Base-by-base conservation (phyloP, 2,329 filamentous ascomycete species). In the Colletotrichum orchidophilum region DNA sequence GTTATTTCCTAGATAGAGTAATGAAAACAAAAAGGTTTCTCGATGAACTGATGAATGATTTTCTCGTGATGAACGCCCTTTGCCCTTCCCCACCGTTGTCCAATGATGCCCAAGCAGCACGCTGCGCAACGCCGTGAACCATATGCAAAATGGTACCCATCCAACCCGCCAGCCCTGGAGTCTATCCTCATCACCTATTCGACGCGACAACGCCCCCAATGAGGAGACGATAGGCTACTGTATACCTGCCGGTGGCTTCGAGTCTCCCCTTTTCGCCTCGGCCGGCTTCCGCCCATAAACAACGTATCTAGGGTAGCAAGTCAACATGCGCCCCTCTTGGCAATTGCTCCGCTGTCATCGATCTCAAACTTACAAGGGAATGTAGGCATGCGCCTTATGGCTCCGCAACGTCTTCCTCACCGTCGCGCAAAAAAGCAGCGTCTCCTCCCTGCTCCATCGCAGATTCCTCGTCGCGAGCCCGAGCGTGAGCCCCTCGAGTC, bases 391-490 rank as follows among this genome's bases (percentile, higher is more conserved):
- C n/a, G 76, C 73, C 11, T 60, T 74, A n/a, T 50, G 60, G 31
- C 76, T 73, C 59, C 66, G 72, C 46, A 79, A 60, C 24, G 77
- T 75, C 54, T 73, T 74, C 31, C 75, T 74, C 3, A 77, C 77
- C 6, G 70, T 42, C 1, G 74, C 73, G 54, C 75, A 74, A 18
- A 79, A 78, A 57, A 74, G 68, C 39, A 70, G 27, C 63, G 77
- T 76, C 65, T 81, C 77, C 24, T 80, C 78, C 12, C 74, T 62
- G n/a, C 60, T 76, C 81, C 81, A 83, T 6, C 78, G 78, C 26
- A 83, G 73, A 46, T 77, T 78, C 15, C 80, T 76, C 6, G 82
- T 83, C 60, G 82, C 79, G 18, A 81, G 71, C 6, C 80, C 81
- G 60, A 83, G 73, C 24, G 75, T 77, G 31, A 83, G 78, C 4